These are phyloP conservation scores for Herpetomonas muscarum DNA, from an alignment of 208 protist species.

Conservation along the genomic window DNA sequence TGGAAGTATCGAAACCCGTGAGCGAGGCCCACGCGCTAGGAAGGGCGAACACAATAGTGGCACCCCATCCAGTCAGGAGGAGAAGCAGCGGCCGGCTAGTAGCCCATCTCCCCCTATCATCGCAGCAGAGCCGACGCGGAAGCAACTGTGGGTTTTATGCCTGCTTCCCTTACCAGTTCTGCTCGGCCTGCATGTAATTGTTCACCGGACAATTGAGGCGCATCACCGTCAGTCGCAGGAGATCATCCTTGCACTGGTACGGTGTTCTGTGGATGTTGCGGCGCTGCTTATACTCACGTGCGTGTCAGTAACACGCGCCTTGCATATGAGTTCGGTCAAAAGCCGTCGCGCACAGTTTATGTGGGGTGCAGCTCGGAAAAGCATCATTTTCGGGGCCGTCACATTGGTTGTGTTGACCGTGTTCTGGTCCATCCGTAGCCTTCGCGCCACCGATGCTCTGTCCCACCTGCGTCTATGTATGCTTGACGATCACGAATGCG, in stretches of 20 bases:
- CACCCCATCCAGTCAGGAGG: neutral
- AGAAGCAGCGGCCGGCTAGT: neutral
- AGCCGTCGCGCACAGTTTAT: neutral
- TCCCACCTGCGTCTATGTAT: slow-evolving; percentile 24
- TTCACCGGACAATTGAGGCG: slow-evolving; percentile 20
- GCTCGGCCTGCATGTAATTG: slow-evolving; percentile 9
- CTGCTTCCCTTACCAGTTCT: neutral
- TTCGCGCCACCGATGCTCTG: slow-evolving; percentile 13
- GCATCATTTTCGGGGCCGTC: neutral
- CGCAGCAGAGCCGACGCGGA: no score
- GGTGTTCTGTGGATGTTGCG: slow-evolving; percentile 11
- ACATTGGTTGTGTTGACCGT: neutral
- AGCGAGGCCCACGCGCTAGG: no score
- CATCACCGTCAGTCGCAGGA: slow-evolving; percentile 48
- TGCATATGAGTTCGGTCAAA: neutral
- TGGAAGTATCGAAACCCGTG: neutral
- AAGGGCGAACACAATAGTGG: no score
- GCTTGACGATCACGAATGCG: slow-evolving; percentile 19
- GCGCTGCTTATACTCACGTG: slow-evolving; percentile 11
- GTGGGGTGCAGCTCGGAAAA: neutral
- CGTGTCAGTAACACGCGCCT: neutral
- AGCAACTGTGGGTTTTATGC: neutral
- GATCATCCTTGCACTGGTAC: slow-evolving; percentile 25
- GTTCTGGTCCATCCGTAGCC: slow-evolving; percentile 1
- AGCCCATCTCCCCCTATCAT: no score